Evolutionary conservation across 768 basidiomycete genomes (phyloP).

Genomic region (Tylopilus plumbeoviolaceoides): DNA sequence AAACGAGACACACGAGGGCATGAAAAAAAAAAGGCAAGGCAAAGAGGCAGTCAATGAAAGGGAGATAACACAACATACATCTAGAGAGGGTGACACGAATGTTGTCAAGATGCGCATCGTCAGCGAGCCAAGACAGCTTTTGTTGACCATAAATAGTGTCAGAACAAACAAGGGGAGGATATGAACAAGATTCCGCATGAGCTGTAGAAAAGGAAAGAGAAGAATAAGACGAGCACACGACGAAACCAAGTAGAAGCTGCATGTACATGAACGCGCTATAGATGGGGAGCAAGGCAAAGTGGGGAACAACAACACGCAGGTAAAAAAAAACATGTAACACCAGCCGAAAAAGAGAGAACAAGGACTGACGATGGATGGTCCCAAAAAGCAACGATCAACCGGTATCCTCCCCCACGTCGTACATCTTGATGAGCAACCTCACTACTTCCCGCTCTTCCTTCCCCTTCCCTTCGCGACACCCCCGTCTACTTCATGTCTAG

Average conservation of each 20-base stretch:
- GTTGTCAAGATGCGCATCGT: not conserved
- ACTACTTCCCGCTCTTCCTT: not conserved
- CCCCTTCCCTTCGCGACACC: too few relatives aligned
- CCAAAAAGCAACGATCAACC: conserved; percentile 5
- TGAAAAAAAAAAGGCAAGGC: not conserved
- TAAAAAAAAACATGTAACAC: not conserved
- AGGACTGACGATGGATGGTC: conserved; percentile 12
- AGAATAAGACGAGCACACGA: not conserved
- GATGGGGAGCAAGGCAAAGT: conserved; percentile 8
- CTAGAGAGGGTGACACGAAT: not conserved
- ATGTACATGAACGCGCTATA: conserved; percentile 19
- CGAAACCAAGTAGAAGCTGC: conserved; percentile 6
- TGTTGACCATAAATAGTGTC: conserved; percentile 26
- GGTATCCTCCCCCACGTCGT: conserved; percentile 1
- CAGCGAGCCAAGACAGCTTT: conserved; percentile 20
- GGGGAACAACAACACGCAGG: conserved; percentile 1
- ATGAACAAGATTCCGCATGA: conserved; percentile 9
- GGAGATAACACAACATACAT: not conserved
- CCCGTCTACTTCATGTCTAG: conserved; percentile 25
- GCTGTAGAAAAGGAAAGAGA: not conserved
- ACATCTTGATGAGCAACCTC: conserved; percentile 4
- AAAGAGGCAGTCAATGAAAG: not conserved
- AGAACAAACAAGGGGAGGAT: not conserved
- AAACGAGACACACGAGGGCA: not conserved
- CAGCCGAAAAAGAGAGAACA: not conserved